Evolutionary conservation across 2,329 filamentous ascomycete species (phyloP).

Genomic region (Trichoderma atrobrunneum): DNA sequence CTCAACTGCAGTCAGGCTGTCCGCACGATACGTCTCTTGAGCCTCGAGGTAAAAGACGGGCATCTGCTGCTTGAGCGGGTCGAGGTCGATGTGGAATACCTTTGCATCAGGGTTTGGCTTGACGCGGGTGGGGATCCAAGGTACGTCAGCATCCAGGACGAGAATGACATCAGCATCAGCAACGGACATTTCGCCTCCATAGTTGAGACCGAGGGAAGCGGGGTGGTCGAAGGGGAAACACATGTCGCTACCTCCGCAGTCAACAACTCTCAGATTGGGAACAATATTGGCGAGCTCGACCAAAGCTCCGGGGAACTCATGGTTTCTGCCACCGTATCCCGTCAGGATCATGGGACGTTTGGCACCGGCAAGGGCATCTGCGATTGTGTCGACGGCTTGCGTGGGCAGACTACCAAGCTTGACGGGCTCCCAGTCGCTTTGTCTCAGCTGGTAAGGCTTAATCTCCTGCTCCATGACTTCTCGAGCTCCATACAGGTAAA

Average conservation of each 20-base stretch:
- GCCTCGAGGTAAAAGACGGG: slow-evolving; percentile 70
- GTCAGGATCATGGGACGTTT: slow-evolving; percentile 67
- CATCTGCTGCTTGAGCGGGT: slow-evolving; percentile 69
- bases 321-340: slow-evolving; percentile 69
- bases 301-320: slow-evolving; percentile 57
- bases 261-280: slow-evolving; percentile 67
- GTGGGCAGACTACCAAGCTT: slow-evolving; percentile 59
- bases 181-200: slow-evolving; percentile 71
- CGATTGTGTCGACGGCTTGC: slow-evolving; percentile 56
- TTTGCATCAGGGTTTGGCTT: slow-evolving; percentile 50
- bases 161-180: slow-evolving; percentile 78
- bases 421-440: slow-evolving; percentile 68
- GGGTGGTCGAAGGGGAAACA: slow-evolving; percentile 72
- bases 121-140: slow-evolving; percentile 82
- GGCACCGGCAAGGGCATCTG: slow-evolving; percentile 61
- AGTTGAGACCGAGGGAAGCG: slow-evolving; percentile 67
- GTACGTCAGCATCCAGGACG: slow-evolving; percentile 85
- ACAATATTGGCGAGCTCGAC: slow-evolving; percentile 66
- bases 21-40: slow-evolving; percentile 63
- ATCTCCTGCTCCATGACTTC: slow-evolving; percentile 88
- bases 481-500: slow-evolving; percentile 73
- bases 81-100: slow-evolving; percentile 64
- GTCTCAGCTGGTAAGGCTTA: slow-evolving; percentile 65
- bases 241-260: slow-evolving; percentile 78
- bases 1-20: slow-evolving; percentile 61